Evolutionary conservation across 169 alveolate species (phyloP).

Genomic region (Perkinsus chesapeaki): DNA sequence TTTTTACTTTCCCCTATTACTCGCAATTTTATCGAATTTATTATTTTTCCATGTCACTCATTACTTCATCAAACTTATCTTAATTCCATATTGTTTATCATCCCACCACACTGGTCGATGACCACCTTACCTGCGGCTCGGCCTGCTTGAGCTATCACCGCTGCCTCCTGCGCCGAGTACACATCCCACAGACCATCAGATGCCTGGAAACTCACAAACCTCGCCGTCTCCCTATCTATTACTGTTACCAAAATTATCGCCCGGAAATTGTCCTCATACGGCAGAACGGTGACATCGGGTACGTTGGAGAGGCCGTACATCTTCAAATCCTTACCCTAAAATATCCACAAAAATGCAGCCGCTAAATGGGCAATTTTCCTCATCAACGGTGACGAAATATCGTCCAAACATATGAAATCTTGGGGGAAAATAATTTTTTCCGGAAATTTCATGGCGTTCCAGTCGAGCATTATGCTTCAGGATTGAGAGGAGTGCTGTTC

Average conservation of each 20-base stretch:
- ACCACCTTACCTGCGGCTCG: neutral
- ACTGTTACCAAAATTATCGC: neutral
- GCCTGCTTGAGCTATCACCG: neutral
- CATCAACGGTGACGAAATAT: neutral
- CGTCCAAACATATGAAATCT: neutral
- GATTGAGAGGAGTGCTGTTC: too few relatives aligned
- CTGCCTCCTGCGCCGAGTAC: conserved; percentile 37
- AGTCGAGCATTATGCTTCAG: too few relatives aligned
- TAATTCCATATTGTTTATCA: too few relatives aligned
- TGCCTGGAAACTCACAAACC: conserved; percentile 46
- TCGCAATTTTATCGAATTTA: too few relatives aligned
- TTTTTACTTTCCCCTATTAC: too few relatives aligned
- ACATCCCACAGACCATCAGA: conserved; percentile 71
- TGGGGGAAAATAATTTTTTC: neutral
- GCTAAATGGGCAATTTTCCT: neutral
- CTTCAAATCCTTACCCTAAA: conserved; percentile 59
- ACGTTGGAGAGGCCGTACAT: conserved; percentile 49
- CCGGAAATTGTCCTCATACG: neutral
- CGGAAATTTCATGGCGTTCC: too few relatives aligned
- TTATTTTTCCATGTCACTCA: too few relatives aligned
- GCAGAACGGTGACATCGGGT: conserved; percentile 45
- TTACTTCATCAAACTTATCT: too few relatives aligned
- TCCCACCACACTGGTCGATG: neutral
- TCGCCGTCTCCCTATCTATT: neutral
- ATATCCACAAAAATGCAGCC: neutral